Evolutionary conservation across 176 grass and related monocot genomes (phyloP).

Genomic region (Melocanna baccifera): DNA sequence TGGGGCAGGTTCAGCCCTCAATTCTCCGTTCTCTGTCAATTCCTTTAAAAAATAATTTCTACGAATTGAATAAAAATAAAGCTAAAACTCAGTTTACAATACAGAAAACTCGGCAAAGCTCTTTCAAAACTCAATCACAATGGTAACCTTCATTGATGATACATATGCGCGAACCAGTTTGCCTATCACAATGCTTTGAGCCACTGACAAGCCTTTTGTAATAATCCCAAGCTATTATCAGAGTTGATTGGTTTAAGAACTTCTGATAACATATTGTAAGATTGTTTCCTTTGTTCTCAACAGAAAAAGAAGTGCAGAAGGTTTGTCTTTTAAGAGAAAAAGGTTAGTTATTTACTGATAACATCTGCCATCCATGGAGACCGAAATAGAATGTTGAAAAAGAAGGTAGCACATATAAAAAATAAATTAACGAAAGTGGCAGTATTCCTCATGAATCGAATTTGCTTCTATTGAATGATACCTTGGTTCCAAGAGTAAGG

Average conservation of each 20-base stretch:
- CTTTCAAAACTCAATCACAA: too few relatives aligned
- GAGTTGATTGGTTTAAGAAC: neutral
- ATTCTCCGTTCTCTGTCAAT: too few relatives aligned
- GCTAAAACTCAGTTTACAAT: neutral
- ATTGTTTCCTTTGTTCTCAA: neutral
- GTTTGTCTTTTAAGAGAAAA: neutral
- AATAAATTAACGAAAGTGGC: neutral
- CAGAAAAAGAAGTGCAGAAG: neutral
- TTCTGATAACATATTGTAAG: conserved; percentile 8
- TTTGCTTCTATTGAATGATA: too few relatives aligned
- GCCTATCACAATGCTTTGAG: too few relatives aligned
- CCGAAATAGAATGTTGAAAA: neutral
- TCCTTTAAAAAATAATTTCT: neutral
- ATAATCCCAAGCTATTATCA: neutral
- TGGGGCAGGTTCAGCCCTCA: too few relatives aligned
- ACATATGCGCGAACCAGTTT: too few relatives aligned
- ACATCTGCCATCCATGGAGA: neutral
- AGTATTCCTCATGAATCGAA: too few relatives aligned
- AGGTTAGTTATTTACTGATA: neutral
- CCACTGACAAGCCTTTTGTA: neutral
- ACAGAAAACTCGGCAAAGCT: too few relatives aligned
- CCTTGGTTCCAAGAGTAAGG: too few relatives aligned
- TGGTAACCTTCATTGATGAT: too few relatives aligned
- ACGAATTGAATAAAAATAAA: too few relatives aligned
- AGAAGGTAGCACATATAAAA: neutral